Conservation (phyloP, 2,329 filamentous ascomycete species). For the Endothia cerciana region DNA sequence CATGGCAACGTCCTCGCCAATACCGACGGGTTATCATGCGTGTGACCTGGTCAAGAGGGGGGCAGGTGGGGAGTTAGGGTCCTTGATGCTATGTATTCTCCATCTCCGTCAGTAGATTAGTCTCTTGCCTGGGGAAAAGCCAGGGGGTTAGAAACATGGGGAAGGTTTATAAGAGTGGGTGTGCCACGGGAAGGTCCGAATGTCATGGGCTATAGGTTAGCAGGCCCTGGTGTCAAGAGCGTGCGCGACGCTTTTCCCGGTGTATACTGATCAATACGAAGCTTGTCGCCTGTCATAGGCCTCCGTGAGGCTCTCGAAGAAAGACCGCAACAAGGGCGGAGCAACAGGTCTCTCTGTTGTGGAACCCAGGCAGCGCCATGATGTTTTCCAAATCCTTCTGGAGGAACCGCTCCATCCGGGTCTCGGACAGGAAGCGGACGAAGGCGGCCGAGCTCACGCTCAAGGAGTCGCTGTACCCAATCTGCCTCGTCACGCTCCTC, state of each 20-base stretch:
- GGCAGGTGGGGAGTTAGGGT: background rate
- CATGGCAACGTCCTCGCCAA: background rate
- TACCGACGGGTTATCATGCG: background rate
- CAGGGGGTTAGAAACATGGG: background rate
- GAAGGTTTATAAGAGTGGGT: background rate
- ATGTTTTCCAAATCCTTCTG: constrained; percentile 53
- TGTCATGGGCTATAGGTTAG: no score
- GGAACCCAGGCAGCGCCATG: background rate
- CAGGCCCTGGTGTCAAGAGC: no score
- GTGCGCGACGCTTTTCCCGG: no score
- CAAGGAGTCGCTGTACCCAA: constrained; percentile 67
- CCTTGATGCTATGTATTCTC: background rate
- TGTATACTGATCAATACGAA: no score
- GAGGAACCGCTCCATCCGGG: constrained; percentile 49
- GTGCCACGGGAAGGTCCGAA: no score
- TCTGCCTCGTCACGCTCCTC: constrained; percentile 66
- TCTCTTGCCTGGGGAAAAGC: constrained; percentile 2
- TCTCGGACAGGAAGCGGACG: constrained; percentile 46
- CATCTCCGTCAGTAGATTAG: background rate
- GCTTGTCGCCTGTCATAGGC: no score
- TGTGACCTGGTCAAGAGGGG: background rate
- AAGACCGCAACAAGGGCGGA: background rate
- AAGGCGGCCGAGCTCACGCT: constrained; percentile 62
- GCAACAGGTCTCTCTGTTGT: background rate
- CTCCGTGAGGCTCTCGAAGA: no score